Evolutionary conservation across 495 filamentous ascomycete genomes (phyloP).

Genomic region (Hyaloscypha variabilis): DNA sequence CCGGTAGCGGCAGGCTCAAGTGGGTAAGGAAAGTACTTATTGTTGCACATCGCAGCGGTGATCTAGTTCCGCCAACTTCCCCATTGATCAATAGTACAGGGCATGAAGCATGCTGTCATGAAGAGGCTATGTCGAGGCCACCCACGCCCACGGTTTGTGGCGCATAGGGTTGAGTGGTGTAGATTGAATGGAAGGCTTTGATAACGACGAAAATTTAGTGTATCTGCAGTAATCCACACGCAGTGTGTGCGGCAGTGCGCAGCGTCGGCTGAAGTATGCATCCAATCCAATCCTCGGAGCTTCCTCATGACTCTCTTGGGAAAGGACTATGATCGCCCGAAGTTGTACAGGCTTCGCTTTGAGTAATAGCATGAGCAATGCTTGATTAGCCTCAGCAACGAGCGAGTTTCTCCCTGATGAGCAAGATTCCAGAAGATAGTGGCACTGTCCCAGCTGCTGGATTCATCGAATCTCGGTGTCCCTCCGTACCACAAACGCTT

Average conservation of each 20-base stretch:
- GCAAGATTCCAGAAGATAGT: neutral
- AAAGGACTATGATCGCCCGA: constrained; percentile 1
- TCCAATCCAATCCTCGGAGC: neutral
- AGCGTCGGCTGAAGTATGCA: neutral
- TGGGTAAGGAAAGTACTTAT: neutral
- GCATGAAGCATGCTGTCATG: neutral
- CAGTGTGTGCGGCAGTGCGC: neutral
- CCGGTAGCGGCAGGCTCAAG: neutral
- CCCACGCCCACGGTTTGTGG: constrained; percentile 1
- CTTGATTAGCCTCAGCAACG: neutral
- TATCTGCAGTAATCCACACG: neutral
- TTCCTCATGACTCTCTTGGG: constrained; percentile 3
- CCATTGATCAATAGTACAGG: neutral
- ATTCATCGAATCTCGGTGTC: neutral
- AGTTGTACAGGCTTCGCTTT: neutral
- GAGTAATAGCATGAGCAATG: neutral
- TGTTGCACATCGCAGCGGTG: constrained; percentile 25
- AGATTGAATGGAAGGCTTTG: neutral
- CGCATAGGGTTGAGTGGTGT: constrained; percentile 13
- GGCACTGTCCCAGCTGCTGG: neutral
- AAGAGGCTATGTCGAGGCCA: constrained; percentile 6
- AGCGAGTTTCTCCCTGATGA: neutral
- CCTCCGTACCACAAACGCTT: constrained; percentile 2
- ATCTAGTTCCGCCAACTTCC: constrained; percentile 11
- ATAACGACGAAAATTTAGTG: neutral